A percentile compares a stretch with the other conserved stretches of the same genome.
Conservation (phyloP, 257 asterid genomes). For the Solanum corneliomulleri region DNA sequence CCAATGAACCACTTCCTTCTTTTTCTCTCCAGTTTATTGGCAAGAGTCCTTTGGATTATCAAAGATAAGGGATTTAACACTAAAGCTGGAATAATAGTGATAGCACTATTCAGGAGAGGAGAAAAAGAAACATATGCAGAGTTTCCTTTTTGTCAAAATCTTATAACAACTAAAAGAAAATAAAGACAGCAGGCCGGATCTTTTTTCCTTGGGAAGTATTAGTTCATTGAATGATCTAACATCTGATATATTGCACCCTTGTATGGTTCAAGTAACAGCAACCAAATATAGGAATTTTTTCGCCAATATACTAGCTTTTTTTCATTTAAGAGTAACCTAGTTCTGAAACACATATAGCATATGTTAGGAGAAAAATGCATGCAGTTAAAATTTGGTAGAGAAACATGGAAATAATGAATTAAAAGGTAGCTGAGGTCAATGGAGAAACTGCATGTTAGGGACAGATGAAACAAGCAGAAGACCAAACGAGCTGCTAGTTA, state of each 20-base stretch:
- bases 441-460: neutral
- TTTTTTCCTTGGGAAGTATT: neutral
- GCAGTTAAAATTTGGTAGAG: neutral
- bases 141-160: neutral
- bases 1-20: neutral
- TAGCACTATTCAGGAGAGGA: neutral
- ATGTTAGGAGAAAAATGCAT: neutral
- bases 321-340: neutral
- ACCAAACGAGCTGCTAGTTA: neutral
- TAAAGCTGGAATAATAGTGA: neutral
- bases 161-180: neutral
- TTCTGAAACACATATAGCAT: neutral
- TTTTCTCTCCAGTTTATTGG: neutral
- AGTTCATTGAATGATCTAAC: neutral
- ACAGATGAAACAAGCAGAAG: neutral
- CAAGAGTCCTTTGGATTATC: neutral
- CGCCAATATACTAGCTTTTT: neutral
- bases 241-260: neutral
- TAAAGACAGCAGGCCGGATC: neutral
- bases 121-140: neutral
- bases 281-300: neutral
- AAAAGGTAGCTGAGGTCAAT: neutral
- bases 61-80: neutral
- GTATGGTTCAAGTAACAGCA: neutral
- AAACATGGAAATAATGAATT: neutral